These are phyloP conservation scores for Blastobotrys mokoenaii DNA, from an alignment of 805 yeast species.

Conservation along the genomic window DNA sequence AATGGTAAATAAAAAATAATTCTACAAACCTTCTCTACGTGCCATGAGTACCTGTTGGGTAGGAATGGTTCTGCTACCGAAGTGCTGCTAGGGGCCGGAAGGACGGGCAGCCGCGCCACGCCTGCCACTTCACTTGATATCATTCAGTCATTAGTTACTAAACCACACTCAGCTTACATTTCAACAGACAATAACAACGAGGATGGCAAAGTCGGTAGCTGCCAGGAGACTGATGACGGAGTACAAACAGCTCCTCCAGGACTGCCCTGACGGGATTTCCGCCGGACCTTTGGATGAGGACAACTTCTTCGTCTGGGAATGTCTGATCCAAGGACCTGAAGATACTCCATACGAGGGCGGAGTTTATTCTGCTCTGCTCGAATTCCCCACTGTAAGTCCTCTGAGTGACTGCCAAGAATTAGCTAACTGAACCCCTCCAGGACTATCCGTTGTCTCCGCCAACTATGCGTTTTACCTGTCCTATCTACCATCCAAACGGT, in stretches of 20 bases:
- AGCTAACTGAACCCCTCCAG: not conserved
- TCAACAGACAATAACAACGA: not conserved
- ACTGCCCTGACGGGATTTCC: conserved; percentile 90
- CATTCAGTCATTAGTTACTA: not conserved
- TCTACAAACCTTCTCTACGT: too few species aligned
- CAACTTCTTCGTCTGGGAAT: conserved; percentile 74
- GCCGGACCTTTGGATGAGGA: conserved; percentile 84
- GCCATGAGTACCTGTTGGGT: not conserved
- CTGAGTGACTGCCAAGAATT: conserved; percentile 5
- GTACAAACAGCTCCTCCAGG: conserved; percentile 73
- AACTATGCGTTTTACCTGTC: conserved; percentile 62
- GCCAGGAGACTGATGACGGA: conserved; percentile 82
- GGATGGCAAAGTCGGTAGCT: conserved; percentile 46
- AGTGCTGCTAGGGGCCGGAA: not conserved
- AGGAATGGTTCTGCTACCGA: not conserved
- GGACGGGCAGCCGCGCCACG: not conserved
- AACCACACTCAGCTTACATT: not conserved
- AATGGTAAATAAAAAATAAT: too few species aligned
- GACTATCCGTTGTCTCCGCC: conserved; percentile 87
- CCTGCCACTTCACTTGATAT: not conserved
- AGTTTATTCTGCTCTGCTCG: conserved; percentile 67
- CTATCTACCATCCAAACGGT: conserved; percentile 83
- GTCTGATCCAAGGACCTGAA: conserved; percentile 73
- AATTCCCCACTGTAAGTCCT: conserved; percentile 42
- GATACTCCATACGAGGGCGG: conserved; percentile 85